Percentiles rank a stretch among this genome's conserved stretches.
These are phyloP conservation scores for Plasmodium yoelii DNA, from an alignment of 169 alveolate species.

Conservation along the genomic window DNA sequence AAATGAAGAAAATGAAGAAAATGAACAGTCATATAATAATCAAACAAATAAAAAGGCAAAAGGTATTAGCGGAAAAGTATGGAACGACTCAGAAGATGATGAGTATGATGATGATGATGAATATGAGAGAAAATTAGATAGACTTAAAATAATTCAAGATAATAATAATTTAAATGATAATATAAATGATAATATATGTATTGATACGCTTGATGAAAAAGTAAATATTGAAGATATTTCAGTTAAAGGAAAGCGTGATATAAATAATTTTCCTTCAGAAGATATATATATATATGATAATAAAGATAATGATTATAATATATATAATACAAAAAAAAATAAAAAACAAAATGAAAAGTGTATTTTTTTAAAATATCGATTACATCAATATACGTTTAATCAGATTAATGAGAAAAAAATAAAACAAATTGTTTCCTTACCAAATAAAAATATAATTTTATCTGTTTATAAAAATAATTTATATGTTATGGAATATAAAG, in stretches of 20 bases:
- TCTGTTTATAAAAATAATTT: slow-evolving; percentile 31
- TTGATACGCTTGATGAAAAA: slow-evolving; percentile 40
- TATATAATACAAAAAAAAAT: slow-evolving; percentile 23
- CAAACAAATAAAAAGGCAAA: slow-evolving; percentile 1
- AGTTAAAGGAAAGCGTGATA: too few species aligned
- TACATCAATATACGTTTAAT: slow-evolving; percentile 15
- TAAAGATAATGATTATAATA: slow-evolving; percentile 6
- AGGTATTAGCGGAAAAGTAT: slow-evolving; percentile 5
- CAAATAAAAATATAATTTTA: slow-evolving; percentile 41
- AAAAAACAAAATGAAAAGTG: slow-evolving; percentile 33
- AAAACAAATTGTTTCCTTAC: slow-evolving; percentile 47
- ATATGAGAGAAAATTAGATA: neutral
- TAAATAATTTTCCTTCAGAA: neutral
- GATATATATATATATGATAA: slow-evolving; percentile 50
- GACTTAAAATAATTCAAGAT: slow-evolving; percentile 16
- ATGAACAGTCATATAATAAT: neutral
- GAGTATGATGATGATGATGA: neutral
- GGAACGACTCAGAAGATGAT: slow-evolving; percentile 76
- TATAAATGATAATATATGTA: slow-evolving; percentile 11
- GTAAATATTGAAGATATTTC: slow-evolving; percentile 12
- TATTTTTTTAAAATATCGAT: slow-evolving; percentile 40
- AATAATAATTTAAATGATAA: slow-evolving; percentile 35
- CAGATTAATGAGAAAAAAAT: slow-evolving; percentile 42
- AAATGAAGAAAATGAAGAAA: slow-evolving; percentile 6
- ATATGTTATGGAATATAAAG: slow-evolving; percentile 49